Percentiles rank a stretch among this genome's conserved stretches.
Evolutionary conservation across 2,329 filamentous ascomycete genomes (phyloP).

Genomic region (Phyllosticta citrichinensis): DNA sequence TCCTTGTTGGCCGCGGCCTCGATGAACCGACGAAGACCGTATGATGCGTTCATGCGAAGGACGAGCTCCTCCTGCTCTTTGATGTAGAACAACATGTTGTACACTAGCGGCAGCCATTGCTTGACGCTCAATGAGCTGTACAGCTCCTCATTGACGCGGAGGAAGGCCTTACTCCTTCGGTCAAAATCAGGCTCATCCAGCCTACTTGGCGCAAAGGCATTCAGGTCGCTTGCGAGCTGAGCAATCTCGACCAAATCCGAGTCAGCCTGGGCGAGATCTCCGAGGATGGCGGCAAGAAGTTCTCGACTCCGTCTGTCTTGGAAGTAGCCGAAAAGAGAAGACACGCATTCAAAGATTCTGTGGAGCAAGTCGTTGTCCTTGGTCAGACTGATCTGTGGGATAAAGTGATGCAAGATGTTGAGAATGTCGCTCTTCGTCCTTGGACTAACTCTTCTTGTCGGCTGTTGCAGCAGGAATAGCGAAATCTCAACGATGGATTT

Average conservation of each 20-base stretch:
- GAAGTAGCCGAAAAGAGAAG: conserved; percentile 82
- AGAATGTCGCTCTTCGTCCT: conserved; percentile 75
- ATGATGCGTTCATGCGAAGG: conserved; percentile 73
- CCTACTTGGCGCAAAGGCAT: conserved; percentile 61
- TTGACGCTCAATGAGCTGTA: conserved; percentile 51
- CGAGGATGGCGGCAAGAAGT: conserved; percentile 62
- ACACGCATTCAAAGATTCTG: conserved; percentile 62
- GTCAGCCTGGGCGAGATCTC: conserved; percentile 58
- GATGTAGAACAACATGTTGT: conserved; percentile 84
- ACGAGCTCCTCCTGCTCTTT: conserved; percentile 80
- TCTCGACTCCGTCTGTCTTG: conserved; percentile 68
- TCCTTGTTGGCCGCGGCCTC: conserved; percentile 44
- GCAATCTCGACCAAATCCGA: conserved; percentile 53
- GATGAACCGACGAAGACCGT: conserved; percentile 69
- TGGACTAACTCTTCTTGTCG: conserved; percentile 71
- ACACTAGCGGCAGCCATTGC: conserved; percentile 80
- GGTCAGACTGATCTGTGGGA: conserved; percentile 52
- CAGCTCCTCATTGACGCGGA: conserved; percentile 54
- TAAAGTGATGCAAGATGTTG: conserved; percentile 69
- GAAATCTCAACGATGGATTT: conserved; percentile 71
- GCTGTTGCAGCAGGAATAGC: conserved; percentile 72
- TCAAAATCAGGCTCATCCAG: conserved; percentile 87
- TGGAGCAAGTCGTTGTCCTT: conserved; percentile 49
- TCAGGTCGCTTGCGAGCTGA: conserved; percentile 64
- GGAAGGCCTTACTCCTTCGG: conserved; percentile 67